phyloP scores from a whole-genome alignment of 129 eudicot species.

The Flaveria brownii region DNA sequence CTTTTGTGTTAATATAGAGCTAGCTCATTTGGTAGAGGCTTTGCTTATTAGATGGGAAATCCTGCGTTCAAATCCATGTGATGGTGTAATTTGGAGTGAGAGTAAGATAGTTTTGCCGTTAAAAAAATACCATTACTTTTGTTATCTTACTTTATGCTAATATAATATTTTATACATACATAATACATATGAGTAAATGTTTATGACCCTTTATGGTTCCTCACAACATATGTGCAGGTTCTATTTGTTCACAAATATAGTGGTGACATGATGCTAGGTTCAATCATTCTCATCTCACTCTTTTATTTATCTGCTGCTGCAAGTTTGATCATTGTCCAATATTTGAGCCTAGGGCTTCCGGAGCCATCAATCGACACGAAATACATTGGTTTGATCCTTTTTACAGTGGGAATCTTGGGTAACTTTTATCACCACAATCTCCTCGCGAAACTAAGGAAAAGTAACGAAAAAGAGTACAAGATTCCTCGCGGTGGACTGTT shows the following conservation, averaged over 20 bases:
- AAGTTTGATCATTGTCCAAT: conserved; percentile 43
- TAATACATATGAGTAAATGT: too few relatives aligned
- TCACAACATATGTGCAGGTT: conserved; percentile 34
- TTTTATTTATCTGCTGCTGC: conserved; percentile 35
- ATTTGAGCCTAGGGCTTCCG: conserved; percentile 28
- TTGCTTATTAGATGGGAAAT: too few relatives aligned
- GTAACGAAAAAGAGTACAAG: conserved; percentile 50
- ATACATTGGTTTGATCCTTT: conserved; percentile 42
- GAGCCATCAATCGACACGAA: conserved; percentile 59
- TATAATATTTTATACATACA: too few relatives aligned
- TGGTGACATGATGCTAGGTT: conserved; percentile 40
- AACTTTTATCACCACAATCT: conserved; percentile 69
- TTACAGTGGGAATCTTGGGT: conserved; percentile 41
- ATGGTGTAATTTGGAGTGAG: too few relatives aligned
- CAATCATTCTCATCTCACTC: conserved; percentile 27
- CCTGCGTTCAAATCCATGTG: too few relatives aligned
- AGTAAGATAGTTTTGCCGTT: too few relatives aligned
- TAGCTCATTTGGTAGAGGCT: too few relatives aligned
- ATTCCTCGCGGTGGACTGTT: conserved; percentile 64
- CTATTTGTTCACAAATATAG: conserved; percentile 70
- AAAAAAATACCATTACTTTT: too few relatives aligned
- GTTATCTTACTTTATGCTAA: too few relatives aligned
- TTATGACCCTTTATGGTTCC: too few relatives aligned
- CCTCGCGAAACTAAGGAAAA: conserved; percentile 48
- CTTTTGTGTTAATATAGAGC: too few relatives aligned